Base-by-base conservation (phyloP, 2,329 filamentous ascomycete species). In the Penicillium sp. region DNA sequence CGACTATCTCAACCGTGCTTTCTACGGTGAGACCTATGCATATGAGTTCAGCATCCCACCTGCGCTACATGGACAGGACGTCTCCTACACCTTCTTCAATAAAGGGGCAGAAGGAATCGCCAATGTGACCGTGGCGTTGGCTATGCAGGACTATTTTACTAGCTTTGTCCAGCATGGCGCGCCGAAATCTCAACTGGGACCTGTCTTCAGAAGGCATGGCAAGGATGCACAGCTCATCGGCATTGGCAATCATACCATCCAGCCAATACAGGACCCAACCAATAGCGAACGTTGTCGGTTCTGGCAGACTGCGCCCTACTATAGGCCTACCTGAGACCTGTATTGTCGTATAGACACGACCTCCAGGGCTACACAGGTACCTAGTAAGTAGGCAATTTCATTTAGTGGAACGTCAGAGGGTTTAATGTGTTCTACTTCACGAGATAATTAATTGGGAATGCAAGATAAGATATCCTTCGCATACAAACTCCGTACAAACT, bases 1-100 rank as follows among this genome's bases (percentile, higher is more conserved):
- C 8, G 74, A 79, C 66, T 83, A 78, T 62, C 70, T 84, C 22
- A 77, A 78, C 61, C 75, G 73, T 6, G 82, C 78, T 3, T 82
- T 74, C 68, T 56, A 70, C 12, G 81, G 82, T 60, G 59, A 78
- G 31, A 80, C 80, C 0, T 82, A 80, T 65, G 73, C 76, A 0
- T 85, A 84, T 63, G 68, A 78, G 46, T 85, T 84, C 64, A 75
- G 74, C 40, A 73, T 84, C 0, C 77, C 78, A 0, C 82, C 82
- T 0, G 82, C 75, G 4, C 64, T 83, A 16, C 83, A 85, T 63
- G 81, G 80, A 14, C 66, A 74, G 36, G 83, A 85, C 59, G 58
- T 82, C 4, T 50, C 73, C 0, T 84, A 81, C 60, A 83, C 80
- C 1, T 84, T 79, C 68, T 84, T 77, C 64, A 73, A 75, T 25